phyloP scores from a whole-genome alignment of 1,139 yeast species.

The Yamadazyma friedrichii region DNA sequence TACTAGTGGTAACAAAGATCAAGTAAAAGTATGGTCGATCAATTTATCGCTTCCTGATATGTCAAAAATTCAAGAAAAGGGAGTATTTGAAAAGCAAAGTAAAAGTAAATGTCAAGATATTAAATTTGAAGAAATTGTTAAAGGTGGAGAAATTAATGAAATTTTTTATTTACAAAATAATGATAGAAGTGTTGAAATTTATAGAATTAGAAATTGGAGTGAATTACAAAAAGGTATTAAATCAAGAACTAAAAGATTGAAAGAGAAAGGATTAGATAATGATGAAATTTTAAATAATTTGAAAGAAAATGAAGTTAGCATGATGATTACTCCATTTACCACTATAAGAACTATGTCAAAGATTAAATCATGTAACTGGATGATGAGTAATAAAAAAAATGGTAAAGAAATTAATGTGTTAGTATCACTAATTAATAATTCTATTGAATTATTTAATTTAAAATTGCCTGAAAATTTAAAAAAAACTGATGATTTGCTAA shows the following conservation, averaged over 20 bases:
- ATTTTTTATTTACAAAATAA: constrained; percentile 72
- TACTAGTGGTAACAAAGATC: constrained; percentile 79
- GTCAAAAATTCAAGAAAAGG: constrained; percentile 57
- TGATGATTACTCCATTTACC: constrained; percentile 65
- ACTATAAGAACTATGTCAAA: constrained; percentile 56
- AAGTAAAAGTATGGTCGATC: constrained; percentile 78
- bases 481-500: constrained; percentile 43
- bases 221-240: constrained; percentile 79
- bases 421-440: constrained; percentile 67
- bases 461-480: constrained; percentile 45
- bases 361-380: constrained; percentile 59
- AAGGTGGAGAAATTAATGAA: constrained; percentile 42
- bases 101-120: constrained; percentile 70
- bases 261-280: constrained; percentile 62
- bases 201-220: constrained; percentile 71
- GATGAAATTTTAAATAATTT: constrained; percentile 60
- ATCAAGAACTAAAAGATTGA: constrained; percentile 76
- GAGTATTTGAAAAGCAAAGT: constrained; percentile 74
- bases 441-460: constrained; percentile 66
- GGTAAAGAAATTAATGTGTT: constrained; percentile 53
- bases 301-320: constrained; percentile 53
- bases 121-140: constrained; percentile 41
- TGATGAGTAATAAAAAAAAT: constrained; percentile 20
- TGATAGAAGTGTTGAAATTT: constrained; percentile 80
- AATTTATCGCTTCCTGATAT: constrained; percentile 54